Conservation (phyloP, 2,329 filamentous ascomycete genomes). For the Cryphonectria nitschkei region DNA sequence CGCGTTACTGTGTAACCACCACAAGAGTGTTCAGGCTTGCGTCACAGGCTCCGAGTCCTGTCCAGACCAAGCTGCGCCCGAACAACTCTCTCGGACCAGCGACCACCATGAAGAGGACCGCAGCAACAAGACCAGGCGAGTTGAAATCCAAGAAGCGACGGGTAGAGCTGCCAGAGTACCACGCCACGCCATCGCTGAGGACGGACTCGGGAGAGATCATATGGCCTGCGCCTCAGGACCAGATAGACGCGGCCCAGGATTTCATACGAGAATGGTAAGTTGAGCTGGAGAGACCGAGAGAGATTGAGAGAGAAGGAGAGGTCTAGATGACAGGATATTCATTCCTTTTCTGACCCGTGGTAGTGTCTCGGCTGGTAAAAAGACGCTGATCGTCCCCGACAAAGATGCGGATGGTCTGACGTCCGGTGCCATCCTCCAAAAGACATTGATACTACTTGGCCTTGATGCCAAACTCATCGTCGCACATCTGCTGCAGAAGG, state of each 20-base stretch:
- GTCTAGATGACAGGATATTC: not conserved
- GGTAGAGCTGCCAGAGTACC: conserved; percentile 47
- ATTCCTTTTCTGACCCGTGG: not conserved
- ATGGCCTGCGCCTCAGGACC: conserved; percentile 63
- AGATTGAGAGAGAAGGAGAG: not conserved
- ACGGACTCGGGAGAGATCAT: conserved; percentile 52
- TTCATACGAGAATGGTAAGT: conserved; percentile 63
- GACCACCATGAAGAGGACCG: conserved; percentile 22
- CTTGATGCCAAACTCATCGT: conserved; percentile 56
- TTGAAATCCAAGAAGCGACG: conserved; percentile 35
- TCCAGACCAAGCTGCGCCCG: not conserved
- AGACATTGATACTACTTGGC: conserved; percentile 62
- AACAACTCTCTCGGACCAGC: not conserved
- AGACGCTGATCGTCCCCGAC: conserved; percentile 66
- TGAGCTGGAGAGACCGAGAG: not conserved
- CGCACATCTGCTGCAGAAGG: conserved; percentile 63
- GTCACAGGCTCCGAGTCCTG: not conserved
- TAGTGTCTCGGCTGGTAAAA: conserved; percentile 55
- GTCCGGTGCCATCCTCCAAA: conserved; percentile 65
- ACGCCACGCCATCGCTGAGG: conserved; percentile 44
- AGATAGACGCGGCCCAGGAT: conserved; percentile 57
- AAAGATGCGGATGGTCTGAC: conserved; percentile 71
- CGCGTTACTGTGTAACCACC: not conserved
- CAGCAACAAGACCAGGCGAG: not conserved
- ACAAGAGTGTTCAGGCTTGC: not conserved